Evolutionary conservation across 1,139 yeast species (phyloP).

Genomic region (Hemisphaericaspora xylofermentans): DNA sequence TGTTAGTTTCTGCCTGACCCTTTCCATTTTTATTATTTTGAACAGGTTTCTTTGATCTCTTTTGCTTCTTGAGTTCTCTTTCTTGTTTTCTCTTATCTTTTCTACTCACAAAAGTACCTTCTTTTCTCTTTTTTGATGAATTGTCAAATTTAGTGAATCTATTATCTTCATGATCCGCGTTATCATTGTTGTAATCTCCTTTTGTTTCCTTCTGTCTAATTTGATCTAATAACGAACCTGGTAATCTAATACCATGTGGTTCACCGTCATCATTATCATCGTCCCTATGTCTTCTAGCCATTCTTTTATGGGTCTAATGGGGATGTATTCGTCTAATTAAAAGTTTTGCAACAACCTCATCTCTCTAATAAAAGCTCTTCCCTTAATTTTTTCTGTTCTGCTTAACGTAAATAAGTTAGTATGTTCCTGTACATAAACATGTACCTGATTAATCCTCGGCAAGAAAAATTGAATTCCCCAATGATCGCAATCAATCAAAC

Average conservation of each 20-base stretch:
- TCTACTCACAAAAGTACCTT: slow-evolving; percentile 33
- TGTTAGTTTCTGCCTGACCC: too few relatives aligned
- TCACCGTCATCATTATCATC: slow-evolving; percentile 16
- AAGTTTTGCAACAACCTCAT: too few relatives aligned
- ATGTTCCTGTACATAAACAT: too few relatives aligned
- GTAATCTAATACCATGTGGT: slow-evolving; percentile 57
- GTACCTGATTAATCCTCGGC: too few relatives aligned
- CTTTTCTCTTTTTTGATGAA: slow-evolving; percentile 31
- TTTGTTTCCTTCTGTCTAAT: slow-evolving; percentile 47
- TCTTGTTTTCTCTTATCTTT: slow-evolving; percentile 61
- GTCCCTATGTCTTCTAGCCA: not conserved
- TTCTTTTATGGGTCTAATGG: not conserved
- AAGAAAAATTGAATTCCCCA: too few relatives aligned
- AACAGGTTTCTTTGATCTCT: slow-evolving; percentile 15
- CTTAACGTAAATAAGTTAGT: too few relatives aligned
- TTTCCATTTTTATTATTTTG: slow-evolving; percentile 6
- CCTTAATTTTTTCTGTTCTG: not conserved
- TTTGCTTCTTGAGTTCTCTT: slow-evolving; percentile 51
- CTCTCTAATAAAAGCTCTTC: too few relatives aligned
- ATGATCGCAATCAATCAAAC: too few relatives aligned
- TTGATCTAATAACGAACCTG: slow-evolving; percentile 66
- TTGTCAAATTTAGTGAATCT: slow-evolving; percentile 25
- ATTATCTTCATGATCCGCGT: slow-evolving; percentile 31
- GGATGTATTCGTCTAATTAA: too few relatives aligned
- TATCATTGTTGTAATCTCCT: slow-evolving; percentile 33